These are phyloP conservation scores for Gossypium turneri DNA, from an alignment of 345 rosid species.

Conservation along the genomic window DNA sequence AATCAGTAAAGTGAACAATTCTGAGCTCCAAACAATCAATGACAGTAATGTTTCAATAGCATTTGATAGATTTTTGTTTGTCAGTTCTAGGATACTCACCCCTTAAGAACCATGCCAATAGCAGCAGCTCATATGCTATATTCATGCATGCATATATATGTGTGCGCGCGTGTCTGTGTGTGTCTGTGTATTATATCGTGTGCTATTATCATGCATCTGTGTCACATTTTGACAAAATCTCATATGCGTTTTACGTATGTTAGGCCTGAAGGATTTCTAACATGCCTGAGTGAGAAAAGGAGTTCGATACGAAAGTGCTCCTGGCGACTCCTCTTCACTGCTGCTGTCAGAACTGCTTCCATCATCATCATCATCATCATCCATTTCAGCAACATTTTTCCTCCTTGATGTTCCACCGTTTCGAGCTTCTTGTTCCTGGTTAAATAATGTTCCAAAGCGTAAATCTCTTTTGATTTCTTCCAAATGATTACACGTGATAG, in stretches of 20 bases:
- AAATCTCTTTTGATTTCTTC: background rate
- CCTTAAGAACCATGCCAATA: background rate
- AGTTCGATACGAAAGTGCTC: slow-evolving; percentile 68
- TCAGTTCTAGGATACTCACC: background rate
- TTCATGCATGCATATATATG: background rate
- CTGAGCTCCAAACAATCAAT: background rate
- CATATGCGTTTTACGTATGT: background rate
- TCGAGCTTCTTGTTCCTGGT: slow-evolving; percentile 51
- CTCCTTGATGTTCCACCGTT: slow-evolving; percentile 50
- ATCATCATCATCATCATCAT: slow-evolving; percentile 40
- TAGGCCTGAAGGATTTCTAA: background rate
- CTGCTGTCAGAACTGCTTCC: slow-evolving; percentile 65
- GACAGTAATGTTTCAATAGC: background rate
- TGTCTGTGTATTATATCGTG: too few species aligned
- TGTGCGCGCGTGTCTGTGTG: background rate
- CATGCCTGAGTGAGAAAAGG: slow-evolving; percentile 84
- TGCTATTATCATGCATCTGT: background rate
- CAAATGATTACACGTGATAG: background rate
- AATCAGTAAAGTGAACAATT: background rate
- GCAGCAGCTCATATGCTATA: background rate
- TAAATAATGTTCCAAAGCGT: slow-evolving; percentile 5
- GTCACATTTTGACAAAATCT: background rate
- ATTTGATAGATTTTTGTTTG: background rate
- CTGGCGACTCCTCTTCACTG: slow-evolving; percentile 60
- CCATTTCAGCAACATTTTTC: slow-evolving; percentile 38